Evolutionary conservation across 75 land plant species (phyloP), one percentile per base, ranked within the genome.

Genomic region (Gnetum montanum): DNA sequence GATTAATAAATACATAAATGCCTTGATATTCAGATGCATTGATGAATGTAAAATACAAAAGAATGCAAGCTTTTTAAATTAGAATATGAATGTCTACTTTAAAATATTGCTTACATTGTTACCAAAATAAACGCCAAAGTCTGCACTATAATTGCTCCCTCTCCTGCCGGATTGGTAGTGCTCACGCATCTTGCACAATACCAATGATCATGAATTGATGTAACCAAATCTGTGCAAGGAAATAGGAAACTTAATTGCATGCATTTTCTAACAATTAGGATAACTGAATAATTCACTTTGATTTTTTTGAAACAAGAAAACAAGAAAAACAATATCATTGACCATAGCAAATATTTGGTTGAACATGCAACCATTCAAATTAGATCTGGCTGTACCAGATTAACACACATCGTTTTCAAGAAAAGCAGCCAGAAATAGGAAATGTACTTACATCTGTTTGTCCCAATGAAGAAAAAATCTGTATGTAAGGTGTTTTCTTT

Each of bases 101-200:
- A 16, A 22, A 36, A 55, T 25, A 35, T 25, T 46, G 0, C 90
- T 69, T 78, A 85, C 90, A 69, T 54, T 29, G 79, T 80, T 61
- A 81, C 67, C 62, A 85, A 67, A 54, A 85, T 58, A 41, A 74
- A 75, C 8, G 81, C 44, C 20, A 67, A 44, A 36, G 71, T 72
- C 61, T 72, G 81, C 70, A 78, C 79, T 11, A 85, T 64, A 23
- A 85, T 78, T 37, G 66, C 82, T 33, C 90, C 90, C 72, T 81
- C 82, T 43, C 90, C 90, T 12, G 77, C 82, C 57, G 74, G 71
- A 34, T 69, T 65, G 44, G 74, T 15, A 8, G 82, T 62, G 46
- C 75, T 78, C 49, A 81, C 31, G 55, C 90, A 78, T 46, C 90
- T 69, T 45, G 85, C 85, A 64, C 69, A 69, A 25, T 78, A 85